phyloP scores from a whole-genome alignment of 78 protist species.

The Dictyostelium brefeldianum region DNA sequence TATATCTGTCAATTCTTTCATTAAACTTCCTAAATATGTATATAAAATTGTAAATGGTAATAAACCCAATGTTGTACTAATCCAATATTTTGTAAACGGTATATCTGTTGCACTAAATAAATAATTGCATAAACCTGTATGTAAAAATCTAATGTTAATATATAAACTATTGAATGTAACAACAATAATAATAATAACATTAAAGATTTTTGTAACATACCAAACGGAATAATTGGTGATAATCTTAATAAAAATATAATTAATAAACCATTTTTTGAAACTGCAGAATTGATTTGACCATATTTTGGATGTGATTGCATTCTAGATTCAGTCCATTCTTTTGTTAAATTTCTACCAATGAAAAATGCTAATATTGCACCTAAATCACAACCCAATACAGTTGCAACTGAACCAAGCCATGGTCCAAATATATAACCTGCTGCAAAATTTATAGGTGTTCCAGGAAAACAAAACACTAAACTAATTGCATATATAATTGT shows the following conservation, averaged over 20 bases:
- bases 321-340: conserved; percentile 71
- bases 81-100: conserved; percentile 60
- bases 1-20: conserved; percentile 44
- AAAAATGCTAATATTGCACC: conserved; percentile 72
- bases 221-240: conserved; percentile 79
- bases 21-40: conserved; percentile 70
- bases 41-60: conserved; percentile 73
- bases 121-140: conserved; percentile 75
- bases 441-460: conserved; percentile 74
- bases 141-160: neutral
- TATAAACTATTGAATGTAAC: too few species aligned
- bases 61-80: conserved; percentile 59
- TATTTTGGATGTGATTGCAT: conserved; percentile 59
- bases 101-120: conserved; percentile 78
- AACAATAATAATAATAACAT: too few species aligned
- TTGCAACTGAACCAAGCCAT: conserved; percentile 35
- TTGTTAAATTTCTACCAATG: conserved; percentile 50
- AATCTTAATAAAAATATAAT: conserved; percentile 73
- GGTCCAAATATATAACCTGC: conserved; percentile 76
- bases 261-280: conserved; percentile 66
- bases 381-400: conserved; percentile 67
- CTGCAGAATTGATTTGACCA: conserved; percentile 73
- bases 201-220: too few species aligned
- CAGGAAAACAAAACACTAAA: conserved; percentile 69
- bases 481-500: conserved; percentile 49